A percentile compares a stretch with the other conserved stretches of the same genome.
Evolutionary conservation across 2,329 filamentous ascomycete species (phyloP).

Genomic region (Mycosphaerelloides madeirae): DNA sequence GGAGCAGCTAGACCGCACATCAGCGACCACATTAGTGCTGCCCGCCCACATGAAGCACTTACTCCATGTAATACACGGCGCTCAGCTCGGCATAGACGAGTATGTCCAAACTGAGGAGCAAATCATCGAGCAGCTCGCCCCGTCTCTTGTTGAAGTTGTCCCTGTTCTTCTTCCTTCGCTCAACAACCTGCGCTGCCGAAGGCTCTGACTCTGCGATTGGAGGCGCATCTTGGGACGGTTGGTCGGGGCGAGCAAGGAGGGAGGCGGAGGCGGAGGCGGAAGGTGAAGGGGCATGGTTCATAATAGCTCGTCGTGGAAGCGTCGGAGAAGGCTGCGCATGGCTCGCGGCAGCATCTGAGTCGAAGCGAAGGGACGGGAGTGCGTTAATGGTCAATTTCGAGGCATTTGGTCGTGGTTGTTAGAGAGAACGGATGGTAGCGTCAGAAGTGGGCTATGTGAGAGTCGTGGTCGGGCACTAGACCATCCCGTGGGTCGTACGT

Average conservation of each 20-base stretch:
- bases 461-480: too few species aligned
- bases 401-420: background rate
- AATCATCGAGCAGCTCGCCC: constrained; percentile 49
- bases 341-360: constrained; percentile 20
- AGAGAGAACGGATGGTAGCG: too few species aligned
- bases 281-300: constrained; percentile 36
- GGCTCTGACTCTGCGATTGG: constrained; percentile 2
- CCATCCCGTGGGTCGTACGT: too few species aligned
- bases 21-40: constrained; percentile 14
- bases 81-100: constrained; percentile 59
- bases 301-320: constrained; percentile 30
- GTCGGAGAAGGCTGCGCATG: constrained; percentile 14
- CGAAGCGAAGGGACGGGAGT: too few species aligned
- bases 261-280: constrained; percentile 23
- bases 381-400: background rate
- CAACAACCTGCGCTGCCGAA: constrained; percentile 20
- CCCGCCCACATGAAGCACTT: constrained; percentile 23
- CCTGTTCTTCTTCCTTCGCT: constrained; percentile 29
- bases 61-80: constrained; percentile 61
- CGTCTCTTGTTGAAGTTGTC: constrained; percentile 39
- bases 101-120: constrained; percentile 55
- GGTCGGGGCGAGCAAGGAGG: constrained; percentile 2
- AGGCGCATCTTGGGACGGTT: constrained; percentile 7
- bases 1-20: constrained; percentile 43
- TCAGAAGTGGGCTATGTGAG: too few species aligned